Evolutionary conservation across 2,329 filamentous ascomycete genomes (phyloP).

Genomic region (Cladorrhinum sp.): DNA sequence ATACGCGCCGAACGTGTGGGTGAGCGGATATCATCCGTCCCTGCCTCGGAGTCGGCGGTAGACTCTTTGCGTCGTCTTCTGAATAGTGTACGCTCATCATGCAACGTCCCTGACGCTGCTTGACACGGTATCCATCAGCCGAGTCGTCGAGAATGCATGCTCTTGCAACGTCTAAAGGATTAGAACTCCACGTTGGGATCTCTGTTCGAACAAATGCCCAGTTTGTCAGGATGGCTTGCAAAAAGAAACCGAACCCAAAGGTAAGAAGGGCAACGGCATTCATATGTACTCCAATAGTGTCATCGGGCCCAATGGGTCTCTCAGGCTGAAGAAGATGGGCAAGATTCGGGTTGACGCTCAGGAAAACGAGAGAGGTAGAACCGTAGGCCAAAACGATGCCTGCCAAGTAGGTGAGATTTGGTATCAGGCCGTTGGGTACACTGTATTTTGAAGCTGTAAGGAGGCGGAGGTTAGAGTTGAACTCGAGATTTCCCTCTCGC

Average conservation of each 20-base stretch:
- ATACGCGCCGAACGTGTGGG: slow-evolving; percentile 24
- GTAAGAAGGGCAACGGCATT: slow-evolving; percentile 28
- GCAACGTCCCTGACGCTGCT: slow-evolving; percentile 21
- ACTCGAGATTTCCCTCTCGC: slow-evolving; percentile 31
- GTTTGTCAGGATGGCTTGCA: slow-evolving; percentile 29
- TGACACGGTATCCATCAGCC: slow-evolving; percentile 19
- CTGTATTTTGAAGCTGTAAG: slow-evolving; percentile 26
- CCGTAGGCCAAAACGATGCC: slow-evolving; percentile 32
- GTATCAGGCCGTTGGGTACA: slow-evolving; percentile 27
- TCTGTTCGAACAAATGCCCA: slow-evolving; percentile 28
- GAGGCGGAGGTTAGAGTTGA: slow-evolving; percentile 33
- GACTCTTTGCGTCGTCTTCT: slow-evolving; percentile 16
- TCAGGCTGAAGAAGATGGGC: slow-evolving; percentile 14
- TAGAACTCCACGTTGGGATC: slow-evolving; percentile 32
- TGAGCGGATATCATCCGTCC: slow-evolving; percentile 26
- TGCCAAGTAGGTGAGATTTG: slow-evolving; percentile 26
- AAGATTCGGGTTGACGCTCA: slow-evolving; percentile 28
- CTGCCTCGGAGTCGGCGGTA: slow-evolving; percentile 25
- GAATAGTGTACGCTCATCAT: slow-evolving; percentile 31
- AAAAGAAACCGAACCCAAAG: slow-evolving; percentile 29
- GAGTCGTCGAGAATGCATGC: slow-evolving; percentile 23
- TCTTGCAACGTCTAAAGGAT: slow-evolving; percentile 31
- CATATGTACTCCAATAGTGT: slow-evolving; percentile 21
- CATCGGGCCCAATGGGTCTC: background rate
- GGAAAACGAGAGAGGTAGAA: slow-evolving; percentile 31